A percentile compares a stretch with the other conserved stretches of the same genome.
Evolutionary conservation across 805 yeast species (phyloP).

Genomic region (Metschnikowia gelsemii): DNA sequence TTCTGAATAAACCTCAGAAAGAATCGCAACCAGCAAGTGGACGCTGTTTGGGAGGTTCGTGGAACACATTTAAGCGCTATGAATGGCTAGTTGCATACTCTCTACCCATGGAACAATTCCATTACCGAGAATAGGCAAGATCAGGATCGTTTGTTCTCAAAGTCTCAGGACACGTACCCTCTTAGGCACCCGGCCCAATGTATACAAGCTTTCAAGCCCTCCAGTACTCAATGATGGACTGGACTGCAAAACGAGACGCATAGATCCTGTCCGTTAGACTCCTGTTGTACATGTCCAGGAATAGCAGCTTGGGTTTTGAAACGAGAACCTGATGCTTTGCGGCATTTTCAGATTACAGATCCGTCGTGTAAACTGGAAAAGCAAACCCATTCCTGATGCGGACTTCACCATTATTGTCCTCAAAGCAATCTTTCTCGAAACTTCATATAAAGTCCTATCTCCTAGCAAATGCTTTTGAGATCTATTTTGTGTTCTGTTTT

Average conservation of each 20-base stretch:
- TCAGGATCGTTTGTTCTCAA: too few relatives aligned
- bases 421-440: constrained; percentile 76
- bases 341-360: constrained; percentile 77
- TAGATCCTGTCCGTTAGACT: constrained; percentile 90
- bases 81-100: too few relatives aligned
- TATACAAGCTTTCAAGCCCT: constrained; percentile 20
- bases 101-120: too few relatives aligned
- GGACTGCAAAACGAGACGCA: constrained; percentile 87
- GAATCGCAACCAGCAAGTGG: too few relatives aligned
- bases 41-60: too few relatives aligned
- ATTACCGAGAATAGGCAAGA: too few relatives aligned
- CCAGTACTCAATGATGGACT: constrained; percentile 71
- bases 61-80: too few relatives aligned
- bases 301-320: constrained; percentile 93
- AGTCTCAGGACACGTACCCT: too few relatives aligned
- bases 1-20: too few relatives aligned
- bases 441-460: constrained; percentile 50
- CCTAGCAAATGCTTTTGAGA: constrained; percentile 21
- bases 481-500: constrained; percentile 86
- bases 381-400: constrained; percentile 82
- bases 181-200: too few relatives aligned
- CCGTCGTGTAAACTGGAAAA: constrained; percentile 77
- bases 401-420: constrained; percentile 80
- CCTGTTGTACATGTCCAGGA: constrained; percentile 99
- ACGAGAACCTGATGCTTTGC: constrained; percentile 69